Base-by-base conservation (phyloP, 2,329 filamentous ascomycete species). In the Aspergillus sp. region DNA sequence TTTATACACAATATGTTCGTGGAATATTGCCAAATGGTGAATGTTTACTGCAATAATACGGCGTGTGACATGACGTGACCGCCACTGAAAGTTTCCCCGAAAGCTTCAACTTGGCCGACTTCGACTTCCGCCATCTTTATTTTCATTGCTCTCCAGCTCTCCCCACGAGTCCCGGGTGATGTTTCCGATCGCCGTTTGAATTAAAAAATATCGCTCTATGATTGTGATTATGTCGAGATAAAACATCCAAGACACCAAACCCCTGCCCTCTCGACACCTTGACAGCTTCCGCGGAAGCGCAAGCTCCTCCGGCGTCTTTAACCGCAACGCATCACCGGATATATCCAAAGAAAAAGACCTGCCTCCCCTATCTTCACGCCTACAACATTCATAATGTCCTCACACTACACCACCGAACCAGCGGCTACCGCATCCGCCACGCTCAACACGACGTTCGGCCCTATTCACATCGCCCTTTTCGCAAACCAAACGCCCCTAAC, bases 341-440 rank as follows among this genome's bases (percentile, higher is more conserved):
- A 19, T 19, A 19, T 19, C 19, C 2, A 19, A 19, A 19, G 19
- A 19, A 19, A 19, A 19, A 2, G 19, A 19, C 19, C 19, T 4
- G 19, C 2, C 4, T 19, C 19, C 4, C 19, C 2, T 19, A 19
- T 19, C 2, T 19, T 4, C 19, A 19, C 19, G 19, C 19, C 19
- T 19, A 19, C 19, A 11, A n/a, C 32, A 33, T 13, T 27, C 54
- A 50, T 35, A 39, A 96, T 97, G 91, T 91, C 89, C 45, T 77
- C 87, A 36, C 84, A 90, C 45, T 97, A 97, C 70, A 94, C 95
- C 58, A 88, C 94, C 60, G 91, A 96, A 69, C 91, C 93, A 41
- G 89, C 91, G 61, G 89, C 93, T 37, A 96, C 91, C 45, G 93
- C 87, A 19, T 95, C 93, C 53, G 89, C 88, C 44, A 83, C 96